phyloP scores from a whole-genome alignment of 805 yeast species.

The Metschnikowia vanudenii region DNA sequence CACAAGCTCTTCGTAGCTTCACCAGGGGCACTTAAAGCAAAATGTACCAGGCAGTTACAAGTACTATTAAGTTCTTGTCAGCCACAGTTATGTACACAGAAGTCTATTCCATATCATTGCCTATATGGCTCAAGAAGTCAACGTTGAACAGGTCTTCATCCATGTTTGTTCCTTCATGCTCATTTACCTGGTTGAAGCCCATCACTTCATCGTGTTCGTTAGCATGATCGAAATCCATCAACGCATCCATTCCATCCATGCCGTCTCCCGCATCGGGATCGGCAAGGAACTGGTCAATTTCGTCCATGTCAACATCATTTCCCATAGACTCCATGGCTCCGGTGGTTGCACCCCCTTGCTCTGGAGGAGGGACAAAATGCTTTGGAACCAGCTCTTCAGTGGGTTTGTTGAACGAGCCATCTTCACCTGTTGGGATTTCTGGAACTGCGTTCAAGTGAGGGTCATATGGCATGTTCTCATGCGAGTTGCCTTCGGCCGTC shows the following conservation, averaged over 20 bases:
- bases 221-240: constrained; percentile 19
- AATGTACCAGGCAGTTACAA: no score
- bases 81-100: no score
- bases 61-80: no score
- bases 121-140: constrained; percentile 35
- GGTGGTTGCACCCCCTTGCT: neutral
- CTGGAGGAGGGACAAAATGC: neutral
- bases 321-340: neutral
- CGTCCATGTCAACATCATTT: constrained; percentile 18
- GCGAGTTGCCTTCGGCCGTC: neutral
- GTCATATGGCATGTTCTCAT: constrained; percentile 1
- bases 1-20: no score
- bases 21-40: no score
- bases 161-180: constrained; percentile 14
- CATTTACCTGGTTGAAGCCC: constrained; percentile 11
- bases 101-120: constrained; percentile 29
- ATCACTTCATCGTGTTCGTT: constrained; percentile 9
- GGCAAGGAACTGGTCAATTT: constrained; percentile 20
- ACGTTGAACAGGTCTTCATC: constrained; percentile 36
- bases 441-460: neutral
- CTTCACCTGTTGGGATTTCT: neutral
- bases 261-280: constrained; percentile 15
- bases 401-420: neutral
- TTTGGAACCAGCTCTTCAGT: neutral
- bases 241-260: constrained; percentile 22